Percentiles rank a stretch among this genome's conserved stretches.
Evolutionary conservation across 2,329 filamentous ascomycete species (phyloP).

Genomic region (Aspergillus ruber): DNA sequence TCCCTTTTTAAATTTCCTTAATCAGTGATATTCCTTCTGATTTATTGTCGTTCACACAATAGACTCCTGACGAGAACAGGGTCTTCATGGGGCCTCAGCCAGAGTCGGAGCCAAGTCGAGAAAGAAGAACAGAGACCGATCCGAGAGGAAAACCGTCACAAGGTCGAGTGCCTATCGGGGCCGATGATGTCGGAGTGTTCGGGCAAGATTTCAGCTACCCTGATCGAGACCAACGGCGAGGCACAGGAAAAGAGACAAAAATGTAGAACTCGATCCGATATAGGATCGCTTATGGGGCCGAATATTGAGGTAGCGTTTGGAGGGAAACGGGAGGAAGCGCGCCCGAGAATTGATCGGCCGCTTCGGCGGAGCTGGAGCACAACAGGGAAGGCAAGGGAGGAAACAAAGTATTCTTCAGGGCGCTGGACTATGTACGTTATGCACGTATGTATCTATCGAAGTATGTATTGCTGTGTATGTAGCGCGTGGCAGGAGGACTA

Average conservation of each 20-base stretch:
- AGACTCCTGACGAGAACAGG: not conserved
- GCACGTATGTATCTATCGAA: no score
- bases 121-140: not conserved
- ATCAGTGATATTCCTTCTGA: not conserved
- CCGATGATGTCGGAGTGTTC: no score
- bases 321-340: slow-evolving; percentile 4
- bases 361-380: slow-evolving; percentile 12
- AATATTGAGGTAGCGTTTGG: slow-evolving; percentile 5
- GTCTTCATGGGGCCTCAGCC: not conserved
- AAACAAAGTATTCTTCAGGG: not conserved
- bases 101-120: not conserved
- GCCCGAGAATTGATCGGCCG: slow-evolving; percentile 1
- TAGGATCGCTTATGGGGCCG: no score
- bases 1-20: not conserved
- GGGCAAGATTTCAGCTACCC: not conserved
- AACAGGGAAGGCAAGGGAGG: slow-evolving; percentile 13
- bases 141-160: not conserved
- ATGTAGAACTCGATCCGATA: no score
- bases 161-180: no score
- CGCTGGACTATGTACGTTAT: no score
- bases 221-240: no score
- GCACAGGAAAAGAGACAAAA: no score
- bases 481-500: no score
- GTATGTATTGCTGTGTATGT: no score
- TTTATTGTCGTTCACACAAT: no score